A percentile compares a stretch with the other conserved stretches of the same genome.
Evolutionary conservation across 2,329 filamentous ascomycete species (phyloP).

Genomic region (Curvularia verruculosa): DNA sequence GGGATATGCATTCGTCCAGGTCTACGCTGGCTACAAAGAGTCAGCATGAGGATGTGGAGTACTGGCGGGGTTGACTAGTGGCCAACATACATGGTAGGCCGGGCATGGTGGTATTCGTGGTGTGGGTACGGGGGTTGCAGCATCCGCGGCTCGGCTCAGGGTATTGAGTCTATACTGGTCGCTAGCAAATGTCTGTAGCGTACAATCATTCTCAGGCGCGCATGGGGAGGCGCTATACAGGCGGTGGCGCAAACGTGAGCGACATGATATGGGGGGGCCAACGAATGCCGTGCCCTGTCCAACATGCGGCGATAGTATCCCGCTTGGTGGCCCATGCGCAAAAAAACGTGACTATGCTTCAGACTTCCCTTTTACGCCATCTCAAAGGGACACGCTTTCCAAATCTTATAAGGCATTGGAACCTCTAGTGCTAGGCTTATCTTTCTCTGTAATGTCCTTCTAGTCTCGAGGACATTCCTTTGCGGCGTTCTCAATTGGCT

Average conservation of each 20-base stretch:
- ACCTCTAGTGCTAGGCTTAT: neutral
- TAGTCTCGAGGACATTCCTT: neutral
- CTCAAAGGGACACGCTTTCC: slow-evolving; percentile 11
- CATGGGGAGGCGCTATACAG: slow-evolving; percentile 34
- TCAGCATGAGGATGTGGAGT: slow-evolving; percentile 24
- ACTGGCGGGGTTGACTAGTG: slow-evolving; percentile 11
- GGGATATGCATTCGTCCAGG: slow-evolving; percentile 96
- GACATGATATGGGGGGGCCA: slow-evolving; percentile 23
- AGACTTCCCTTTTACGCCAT: slow-evolving; percentile 19
- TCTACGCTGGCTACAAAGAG: slow-evolving; percentile 80
- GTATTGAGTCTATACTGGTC: slow-evolving; percentile 46
- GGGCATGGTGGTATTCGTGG: slow-evolving; percentile 51
- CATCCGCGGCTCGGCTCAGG: slow-evolving; percentile 43
- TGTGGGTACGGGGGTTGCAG: slow-evolving; percentile 22
- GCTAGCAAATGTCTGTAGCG: slow-evolving; percentile 46
- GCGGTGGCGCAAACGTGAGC: slow-evolving; percentile 28
- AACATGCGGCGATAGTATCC: slow-evolving; percentile 18
- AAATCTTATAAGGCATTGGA: neutral
- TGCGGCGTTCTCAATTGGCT: slow-evolving; percentile 14
- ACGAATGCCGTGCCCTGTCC: slow-evolving; percentile 19
- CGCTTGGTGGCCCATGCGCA: slow-evolving; percentile 26
- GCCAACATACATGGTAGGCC: slow-evolving; percentile 56
- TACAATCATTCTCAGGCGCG: slow-evolving; percentile 49
- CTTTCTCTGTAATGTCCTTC: slow-evolving; percentile 2
- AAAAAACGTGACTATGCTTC: slow-evolving; percentile 25